Evolutionary conservation across 139 green algal genomes (phyloP).

Genomic region (Picochlorum costavermella): DNA sequence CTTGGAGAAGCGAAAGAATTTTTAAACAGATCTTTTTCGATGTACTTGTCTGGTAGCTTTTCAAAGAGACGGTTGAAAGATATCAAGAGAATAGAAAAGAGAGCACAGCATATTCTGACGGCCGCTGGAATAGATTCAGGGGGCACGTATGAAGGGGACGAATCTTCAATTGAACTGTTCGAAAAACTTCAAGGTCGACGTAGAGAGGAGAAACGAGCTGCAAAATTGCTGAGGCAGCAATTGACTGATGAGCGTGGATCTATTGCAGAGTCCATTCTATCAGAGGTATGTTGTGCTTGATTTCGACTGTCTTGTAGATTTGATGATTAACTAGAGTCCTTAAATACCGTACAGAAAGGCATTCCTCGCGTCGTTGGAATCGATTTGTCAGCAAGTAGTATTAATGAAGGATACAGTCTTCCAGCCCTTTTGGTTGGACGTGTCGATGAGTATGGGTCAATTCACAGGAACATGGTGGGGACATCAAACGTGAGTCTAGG

Average conservation of each 20-base stretch:
- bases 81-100: conserved; percentile 23
- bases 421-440: conserved; percentile 34
- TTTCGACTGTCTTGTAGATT: neutral
- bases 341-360: neutral
- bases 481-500: neutral
- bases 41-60: conserved; percentile 13
- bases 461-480: neutral
- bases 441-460: conserved; percentile 17
- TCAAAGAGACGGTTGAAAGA: conserved; percentile 14
- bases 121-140: conserved; percentile 9
- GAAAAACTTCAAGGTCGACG: conserved; percentile 31
- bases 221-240: conserved; percentile 22
- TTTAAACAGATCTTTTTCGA: conserved; percentile 54
- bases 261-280: conserved; percentile 5
- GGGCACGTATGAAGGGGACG: neutral
- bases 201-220: conserved; percentile 32
- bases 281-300: conserved; percentile 3
- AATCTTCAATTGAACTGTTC: conserved; percentile 11
- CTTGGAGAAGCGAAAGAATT: conserved; percentile 62
- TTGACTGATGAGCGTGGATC: conserved; percentile 16
- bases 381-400: conserved; percentile 36
- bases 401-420: conserved; percentile 26
- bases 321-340: too few species aligned
- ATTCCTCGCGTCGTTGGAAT: conserved; percentile 35
- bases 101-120: conserved; percentile 14